Base-by-base conservation (phyloP, 73 alveolate genomes). In the Paramecium sonneborni region DNA sequence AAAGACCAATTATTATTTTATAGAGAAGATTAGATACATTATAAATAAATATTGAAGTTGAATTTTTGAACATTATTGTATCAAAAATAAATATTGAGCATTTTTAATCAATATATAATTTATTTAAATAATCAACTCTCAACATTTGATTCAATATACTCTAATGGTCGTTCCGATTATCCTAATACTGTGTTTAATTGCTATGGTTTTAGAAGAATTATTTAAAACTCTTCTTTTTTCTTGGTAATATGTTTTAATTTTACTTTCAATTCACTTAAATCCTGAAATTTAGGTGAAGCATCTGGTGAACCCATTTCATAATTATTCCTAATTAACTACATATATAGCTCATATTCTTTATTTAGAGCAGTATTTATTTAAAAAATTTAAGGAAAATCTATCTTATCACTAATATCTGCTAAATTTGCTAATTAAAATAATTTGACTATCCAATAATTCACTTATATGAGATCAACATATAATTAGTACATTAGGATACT, bases 161-260 rank as follows among this genome's bases (percentile, higher is more conserved):
- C 84, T 26, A 62, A 26, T 30, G 84, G 84, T 26, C 84, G 20
- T 62, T 62, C 84, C 12, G 84, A 62, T 62, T 62, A 62, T 26
- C 48, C 44, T 62, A 62, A 26, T 12, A 26, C 48, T 30, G 84
- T 62, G 9, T 62, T 30, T 6, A 62, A n/a, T 30, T 62, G 39
- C 12, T 26, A 23, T 7, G 84, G 48, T 30, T 62, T 62, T 26
- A 62, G 14, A 12, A 62, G 39, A 32, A 62, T 26, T 30, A 32
- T 62, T 11, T 30, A 62, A 52, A 52, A 52, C 30, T 52, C 68
- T 32, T 62, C 44, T 62, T 62, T 23, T 26, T 62, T 32, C 84
- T 62, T 1, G 12, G 3, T 30, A 12, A 26, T 30, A 30, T 57
- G 24, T 26, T 26, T 9, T 62, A 8, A 12, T 5, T 6, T 62